A percentile compares a stretch with the other conserved stretches of the same genome.
Evolutionary conservation across 495 filamentous ascomycete genomes (phyloP).

Genomic region (Aspergillus taichungensis): DNA sequence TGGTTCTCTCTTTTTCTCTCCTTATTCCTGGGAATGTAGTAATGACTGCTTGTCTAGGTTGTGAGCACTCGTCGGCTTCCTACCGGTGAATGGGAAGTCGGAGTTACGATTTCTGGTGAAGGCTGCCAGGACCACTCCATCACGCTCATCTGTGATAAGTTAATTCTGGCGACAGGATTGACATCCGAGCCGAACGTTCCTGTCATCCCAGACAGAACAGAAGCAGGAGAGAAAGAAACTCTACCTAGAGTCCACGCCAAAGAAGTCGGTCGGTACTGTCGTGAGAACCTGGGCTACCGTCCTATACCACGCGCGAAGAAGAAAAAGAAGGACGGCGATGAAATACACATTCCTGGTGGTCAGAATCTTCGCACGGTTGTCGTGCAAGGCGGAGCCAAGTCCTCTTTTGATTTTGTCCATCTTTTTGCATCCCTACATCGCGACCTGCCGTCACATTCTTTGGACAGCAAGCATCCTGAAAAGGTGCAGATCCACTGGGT

Average conservation of each 20-base stretch:
- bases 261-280: slow-evolving; percentile 25
- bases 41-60: slow-evolving; percentile 9
- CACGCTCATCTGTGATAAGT: slow-evolving; percentile 41
- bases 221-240: slow-evolving; percentile 5
- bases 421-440: slow-evolving; percentile 43
- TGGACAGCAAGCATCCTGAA: slow-evolving; percentile 24
- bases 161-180: slow-evolving; percentile 60
- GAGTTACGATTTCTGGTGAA: slow-evolving; percentile 2
- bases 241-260: slow-evolving; percentile 40
- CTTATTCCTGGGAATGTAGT: no score
- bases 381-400: slow-evolving; percentile 61
- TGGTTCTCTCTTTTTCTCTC: slow-evolving; percentile 2
- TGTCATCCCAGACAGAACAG: slow-evolving; percentile 8
- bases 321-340: neutral
- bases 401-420: slow-evolving; percentile 62
- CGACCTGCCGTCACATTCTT: slow-evolving; percentile 6
- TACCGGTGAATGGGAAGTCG: slow-evolving; percentile 19
- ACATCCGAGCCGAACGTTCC: slow-evolving; percentile 49
- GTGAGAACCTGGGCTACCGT: slow-evolving; percentile 19
- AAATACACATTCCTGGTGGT: no score
- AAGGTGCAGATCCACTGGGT: slow-evolving; percentile 56
- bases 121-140: neutral
- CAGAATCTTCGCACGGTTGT: slow-evolving; percentile 28
- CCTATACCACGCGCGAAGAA: slow-evolving; percentile 5
- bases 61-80: slow-evolving; percentile 14